Percentiles rank a stretch among this genome's conserved stretches.
Conservation (phyloP, 2,329 filamentous ascomycete species). For the Colletotrichum falcatum region DNA sequence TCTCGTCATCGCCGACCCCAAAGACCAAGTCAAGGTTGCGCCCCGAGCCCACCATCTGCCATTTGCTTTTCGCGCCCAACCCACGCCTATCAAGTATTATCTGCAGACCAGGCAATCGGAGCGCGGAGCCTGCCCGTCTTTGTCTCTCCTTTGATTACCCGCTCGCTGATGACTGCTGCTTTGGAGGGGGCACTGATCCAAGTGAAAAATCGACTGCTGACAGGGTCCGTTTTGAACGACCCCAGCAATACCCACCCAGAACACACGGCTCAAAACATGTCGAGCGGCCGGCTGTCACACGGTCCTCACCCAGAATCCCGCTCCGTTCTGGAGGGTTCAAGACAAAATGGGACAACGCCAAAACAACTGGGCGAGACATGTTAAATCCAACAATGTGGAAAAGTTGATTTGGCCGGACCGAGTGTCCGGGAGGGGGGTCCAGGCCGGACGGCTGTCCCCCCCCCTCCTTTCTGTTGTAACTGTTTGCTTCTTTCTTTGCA, state of each 20-base stretch:
- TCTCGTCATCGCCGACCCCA: neutral
- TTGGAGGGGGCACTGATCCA: neutral
- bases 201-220: neutral
- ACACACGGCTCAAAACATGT: neutral
- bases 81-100: neutral
- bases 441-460: neutral
- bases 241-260: no score
- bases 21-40: neutral
- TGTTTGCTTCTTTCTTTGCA: constrained; percentile 20
- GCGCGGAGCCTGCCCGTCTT: neutral
- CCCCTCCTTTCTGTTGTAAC: constrained; percentile 13
- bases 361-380: neutral
- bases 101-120: neutral
- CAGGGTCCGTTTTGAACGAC: no score
- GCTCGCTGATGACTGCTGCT: neutral
- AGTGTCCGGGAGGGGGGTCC: neutral
- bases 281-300: neutral
- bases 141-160: neutral
- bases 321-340: no score
- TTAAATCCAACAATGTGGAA: constrained; percentile 9
- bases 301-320: neutral
- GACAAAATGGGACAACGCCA: neutral
- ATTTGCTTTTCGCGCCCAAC: neutral
- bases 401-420: constrained; percentile 18
- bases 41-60: neutral